Evolutionary conservation across 2,329 filamentous ascomycete species (phyloP), one percentile per base, ranked within the genome.

Genomic region (Exophiala aquamarina): DNA sequence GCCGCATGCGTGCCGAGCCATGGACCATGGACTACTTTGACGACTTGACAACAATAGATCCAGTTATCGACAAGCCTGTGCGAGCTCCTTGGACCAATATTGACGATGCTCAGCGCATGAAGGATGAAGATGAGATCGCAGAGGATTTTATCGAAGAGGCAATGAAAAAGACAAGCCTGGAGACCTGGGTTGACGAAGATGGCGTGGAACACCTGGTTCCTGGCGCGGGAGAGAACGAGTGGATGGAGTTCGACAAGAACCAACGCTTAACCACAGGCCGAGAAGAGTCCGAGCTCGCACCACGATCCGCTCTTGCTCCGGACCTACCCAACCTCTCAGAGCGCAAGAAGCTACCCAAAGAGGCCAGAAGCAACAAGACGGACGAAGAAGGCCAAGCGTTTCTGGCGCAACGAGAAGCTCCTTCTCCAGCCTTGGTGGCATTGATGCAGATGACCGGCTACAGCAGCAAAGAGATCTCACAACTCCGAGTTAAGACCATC

Each of bases 21-120:
- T 87, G 88, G 74, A 75, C 76, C 43, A 72, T 91, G 40, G 75
- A 81, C 52, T 93, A 95, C 67, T 71, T 92, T 45, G 90, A 96
- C 65, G 89, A 95, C 67, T 86, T 95, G 62, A 81, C 86, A 50
- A 78, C 79, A 47, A 78, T 92, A 54, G 81, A 89, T 62, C 88
- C 89, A 43, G 76, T 88, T 40, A 79, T 93, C 51, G 92, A 97
- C 71, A 79, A 84, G 64, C 81, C 72, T 73, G 66, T 78, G 70
- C 58, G 75, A 70, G 66, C 70, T 48, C 70, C 67, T 37, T 66
- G 69, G 63, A 70, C 66, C 47, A 76, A 76, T 60, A 76, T 74
- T 61, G 74, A 79, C 57, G 75, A 81, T 44, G 71, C 74, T 41
- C 75, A 83, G 51, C 70, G 78, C 52, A 78, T 84, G 69, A 83